Evolutionary conservation across 805 yeast species (phyloP), one percentile per base, ranked within the genome.

Genomic region (Candida montana): DNA sequence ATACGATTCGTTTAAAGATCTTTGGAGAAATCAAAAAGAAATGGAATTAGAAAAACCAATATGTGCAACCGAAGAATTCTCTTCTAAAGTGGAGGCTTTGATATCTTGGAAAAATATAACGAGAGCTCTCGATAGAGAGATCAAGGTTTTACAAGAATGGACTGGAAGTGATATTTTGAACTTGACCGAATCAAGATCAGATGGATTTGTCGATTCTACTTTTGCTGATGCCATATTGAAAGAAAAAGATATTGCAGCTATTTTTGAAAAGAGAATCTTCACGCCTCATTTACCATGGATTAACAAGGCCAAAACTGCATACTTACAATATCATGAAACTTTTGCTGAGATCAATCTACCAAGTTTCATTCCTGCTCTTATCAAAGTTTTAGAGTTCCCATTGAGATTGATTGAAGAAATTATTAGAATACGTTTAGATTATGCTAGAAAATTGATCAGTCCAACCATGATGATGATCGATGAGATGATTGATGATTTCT

Each of bases 391-490:
- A 30, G 68, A 75, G 40, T 85, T 93, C 47, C 97, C 98, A 0
- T 71, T 87, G 53, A 78, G 77, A 47, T 67, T 93, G 34, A 81
- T 89, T 52, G 83, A 81, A 54, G 96, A 87, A 53, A 75, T 87
- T 39, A 82, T 90, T 33, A 72, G 74, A 28, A 75, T 85, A 32
- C 73, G 97, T 50, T 67, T 91, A 34, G 67, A 72, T 2, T 89
- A 86, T 58, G 95, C 97, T 2, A 71, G 75, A 58, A 83, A 83
- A 54, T 64, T 91, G 36, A 77, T 74, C 39, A 84, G 83, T 53
- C 96, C 96, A 2, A 89, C 97, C 0, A 77, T 90, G 79, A 84
- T 88, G 89, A 86, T 88, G 81, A 86, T 93, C 51, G 99, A 93
- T 61, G 96, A 91, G 63, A 83, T 88, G 74, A 75, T 91, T 46